Percentiles rank a stretch among this genome's conserved stretches.
Conservation (phyloP, 805 yeast genomes). For the Ogataea corticis region DNA sequence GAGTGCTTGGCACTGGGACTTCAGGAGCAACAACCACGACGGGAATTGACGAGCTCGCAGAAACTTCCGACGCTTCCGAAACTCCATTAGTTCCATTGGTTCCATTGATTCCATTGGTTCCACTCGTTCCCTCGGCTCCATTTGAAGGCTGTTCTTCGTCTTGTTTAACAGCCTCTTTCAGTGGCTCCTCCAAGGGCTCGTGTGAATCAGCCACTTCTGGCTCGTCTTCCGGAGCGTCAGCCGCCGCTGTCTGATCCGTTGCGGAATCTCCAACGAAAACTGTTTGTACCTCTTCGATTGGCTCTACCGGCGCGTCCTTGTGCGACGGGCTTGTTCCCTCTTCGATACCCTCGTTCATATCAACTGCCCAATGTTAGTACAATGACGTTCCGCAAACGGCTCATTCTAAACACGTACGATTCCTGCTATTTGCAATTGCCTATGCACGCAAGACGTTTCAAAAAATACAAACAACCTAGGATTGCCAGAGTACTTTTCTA, state of each 20-base stretch:
- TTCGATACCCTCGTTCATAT: background rate
- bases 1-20: conserved; percentile 8
- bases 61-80: background rate
- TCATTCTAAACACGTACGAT: background rate
- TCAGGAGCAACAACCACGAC: background rate
- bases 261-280: background rate
- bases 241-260: background rate
- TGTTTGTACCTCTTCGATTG: background rate
- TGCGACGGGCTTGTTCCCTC: conserved; percentile 4
- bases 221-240: background rate
- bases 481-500: background rate
- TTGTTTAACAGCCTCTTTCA: no score
- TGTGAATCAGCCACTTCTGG: no score
- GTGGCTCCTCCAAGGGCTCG: no score
- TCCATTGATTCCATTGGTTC: background rate
- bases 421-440: background rate
- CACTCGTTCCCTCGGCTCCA: no score
- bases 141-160: no score
- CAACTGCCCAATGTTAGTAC: conserved; percentile 3
- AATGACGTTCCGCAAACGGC: background rate
- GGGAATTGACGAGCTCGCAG: background rate
- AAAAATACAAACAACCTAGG: background rate
- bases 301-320: background rate
- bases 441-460: background rate
- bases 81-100: background rate